Evolutionary conservation across 148 eudicot species (phyloP).

Genomic region (Silene conica): DNA sequence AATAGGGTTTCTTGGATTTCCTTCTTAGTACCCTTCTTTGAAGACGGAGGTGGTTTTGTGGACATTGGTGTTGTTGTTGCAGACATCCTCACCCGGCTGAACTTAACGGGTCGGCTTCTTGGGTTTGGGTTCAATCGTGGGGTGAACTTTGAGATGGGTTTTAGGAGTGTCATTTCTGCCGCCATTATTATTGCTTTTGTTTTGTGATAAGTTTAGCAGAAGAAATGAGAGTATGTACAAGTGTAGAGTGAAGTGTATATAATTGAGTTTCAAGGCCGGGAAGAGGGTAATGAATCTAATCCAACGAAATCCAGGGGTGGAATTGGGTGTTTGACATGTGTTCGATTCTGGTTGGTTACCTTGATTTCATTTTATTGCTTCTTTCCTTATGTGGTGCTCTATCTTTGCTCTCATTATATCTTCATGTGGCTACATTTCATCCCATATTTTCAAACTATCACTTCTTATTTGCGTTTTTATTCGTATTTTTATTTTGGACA

Average conservation of each 20-base stretch:
- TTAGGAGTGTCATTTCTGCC: slow-evolving; percentile 67
- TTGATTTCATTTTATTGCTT: slow-evolving; percentile 40
- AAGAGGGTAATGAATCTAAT: slow-evolving; percentile 50
- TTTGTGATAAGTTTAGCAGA: neutral
- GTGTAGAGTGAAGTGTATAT: neutral
- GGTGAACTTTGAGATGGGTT: slow-evolving; percentile 58
- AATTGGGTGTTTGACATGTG: slow-evolving; percentile 53
- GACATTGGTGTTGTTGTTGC: slow-evolving; percentile 32
- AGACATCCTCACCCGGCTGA: slow-evolving; percentile 47
- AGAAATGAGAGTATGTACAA: too few relatives aligned
- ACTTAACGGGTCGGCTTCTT: slow-evolving; percentile 15
- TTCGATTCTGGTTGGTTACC: slow-evolving; percentile 28
- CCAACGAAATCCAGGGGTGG: slow-evolving; percentile 55
- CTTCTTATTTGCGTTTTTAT: too few relatives aligned
- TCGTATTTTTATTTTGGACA: too few relatives aligned
- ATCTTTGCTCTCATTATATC: too few relatives aligned
- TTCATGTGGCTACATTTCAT: too few relatives aligned
- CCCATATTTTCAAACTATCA: too few relatives aligned
- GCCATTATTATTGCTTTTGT: slow-evolving; percentile 36
- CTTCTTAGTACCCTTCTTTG: slow-evolving; percentile 45
- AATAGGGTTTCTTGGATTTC: slow-evolving; percentile 68
- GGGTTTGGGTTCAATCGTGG: slow-evolving; percentile 30
- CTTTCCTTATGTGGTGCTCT: too few relatives aligned
- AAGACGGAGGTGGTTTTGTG: neutral
- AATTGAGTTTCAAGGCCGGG: too few relatives aligned